These are phyloP conservation scores for Trichosporon sp. DNA, from an alignment of 1,284 basidiomycete genomes.

Conservation along the genomic window DNA sequence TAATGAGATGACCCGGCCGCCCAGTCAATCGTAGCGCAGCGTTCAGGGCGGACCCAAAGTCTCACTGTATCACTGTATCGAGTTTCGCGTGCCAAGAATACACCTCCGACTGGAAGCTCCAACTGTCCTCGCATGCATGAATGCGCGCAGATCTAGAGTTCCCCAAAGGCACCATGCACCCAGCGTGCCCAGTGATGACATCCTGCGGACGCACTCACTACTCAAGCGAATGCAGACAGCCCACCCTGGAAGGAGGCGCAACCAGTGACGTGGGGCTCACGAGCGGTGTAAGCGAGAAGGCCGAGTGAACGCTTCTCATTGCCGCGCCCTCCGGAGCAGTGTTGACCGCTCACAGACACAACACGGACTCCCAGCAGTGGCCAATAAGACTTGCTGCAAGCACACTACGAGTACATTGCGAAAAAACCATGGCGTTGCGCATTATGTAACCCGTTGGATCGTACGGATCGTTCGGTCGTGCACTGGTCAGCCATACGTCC, in stretches of 20 bases:
- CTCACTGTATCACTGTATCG: neutral
- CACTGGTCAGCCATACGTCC: no score
- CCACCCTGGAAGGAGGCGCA: neutral
- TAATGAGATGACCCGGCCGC: neutral
- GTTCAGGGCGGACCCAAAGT: constrained; percentile 4
- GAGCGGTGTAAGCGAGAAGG: neutral
- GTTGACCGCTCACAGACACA: neutral
- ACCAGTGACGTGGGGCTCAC: neutral
- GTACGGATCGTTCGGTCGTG: no score
- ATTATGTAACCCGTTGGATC: no score
- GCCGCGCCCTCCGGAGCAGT: neutral
- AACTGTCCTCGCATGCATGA: neutral
- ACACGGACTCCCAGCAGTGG: neutral
- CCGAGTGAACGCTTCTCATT: neutral
- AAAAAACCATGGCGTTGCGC: no score
- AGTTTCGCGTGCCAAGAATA: constrained; percentile 5
- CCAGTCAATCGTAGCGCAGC: neutral
- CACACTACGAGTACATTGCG: no score
- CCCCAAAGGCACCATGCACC: neutral
- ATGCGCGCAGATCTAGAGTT: neutral
- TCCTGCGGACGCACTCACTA: neutral
- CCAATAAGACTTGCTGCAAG: no score
- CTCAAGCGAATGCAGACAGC: neutral
- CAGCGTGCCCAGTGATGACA: neutral
- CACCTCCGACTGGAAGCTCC: neutral